Conservation (phyloP, 345 rosid genomes). For the Sisymbrium irio region DNA sequence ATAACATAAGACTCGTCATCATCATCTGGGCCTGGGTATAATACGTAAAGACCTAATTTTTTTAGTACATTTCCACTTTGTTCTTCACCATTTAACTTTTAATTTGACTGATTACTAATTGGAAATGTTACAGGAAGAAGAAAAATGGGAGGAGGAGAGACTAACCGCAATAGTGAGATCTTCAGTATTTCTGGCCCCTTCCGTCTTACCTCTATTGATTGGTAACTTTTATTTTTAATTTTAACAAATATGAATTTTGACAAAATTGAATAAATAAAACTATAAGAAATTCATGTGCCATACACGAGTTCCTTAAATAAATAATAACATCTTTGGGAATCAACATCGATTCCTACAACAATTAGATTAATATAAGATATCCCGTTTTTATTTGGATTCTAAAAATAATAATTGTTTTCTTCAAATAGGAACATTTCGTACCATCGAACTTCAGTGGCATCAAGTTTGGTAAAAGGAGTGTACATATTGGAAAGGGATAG, state of each 20-base stretch:
- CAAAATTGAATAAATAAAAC: too few species aligned
- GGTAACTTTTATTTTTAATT: not conserved
- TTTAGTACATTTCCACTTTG: not conserved
- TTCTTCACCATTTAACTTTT: not conserved
- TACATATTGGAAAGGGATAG: constrained; percentile 45
- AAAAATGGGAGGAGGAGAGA: not conserved
- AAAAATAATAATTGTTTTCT: not conserved
- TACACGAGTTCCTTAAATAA: not conserved
- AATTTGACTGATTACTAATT: not conserved
- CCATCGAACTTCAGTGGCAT: constrained; percentile 45
- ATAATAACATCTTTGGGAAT: too few species aligned
- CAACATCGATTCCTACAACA: not conserved
- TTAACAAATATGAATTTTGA: too few species aligned
- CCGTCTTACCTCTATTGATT: not conserved
- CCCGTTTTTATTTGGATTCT: not conserved
- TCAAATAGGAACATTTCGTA: constrained; percentile 37
- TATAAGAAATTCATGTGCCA: not conserved
- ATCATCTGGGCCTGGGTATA: too few species aligned
- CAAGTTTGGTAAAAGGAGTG: constrained; percentile 54
- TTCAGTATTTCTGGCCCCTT: not conserved
- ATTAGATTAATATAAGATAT: not conserved
- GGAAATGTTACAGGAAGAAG: not conserved
- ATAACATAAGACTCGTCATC: too few species aligned
- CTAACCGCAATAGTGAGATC: not conserved
- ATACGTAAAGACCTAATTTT: not conserved